Base-by-base conservation (phyloP, 73 alveolate genomes). In the Loxodes magnus region DNA sequence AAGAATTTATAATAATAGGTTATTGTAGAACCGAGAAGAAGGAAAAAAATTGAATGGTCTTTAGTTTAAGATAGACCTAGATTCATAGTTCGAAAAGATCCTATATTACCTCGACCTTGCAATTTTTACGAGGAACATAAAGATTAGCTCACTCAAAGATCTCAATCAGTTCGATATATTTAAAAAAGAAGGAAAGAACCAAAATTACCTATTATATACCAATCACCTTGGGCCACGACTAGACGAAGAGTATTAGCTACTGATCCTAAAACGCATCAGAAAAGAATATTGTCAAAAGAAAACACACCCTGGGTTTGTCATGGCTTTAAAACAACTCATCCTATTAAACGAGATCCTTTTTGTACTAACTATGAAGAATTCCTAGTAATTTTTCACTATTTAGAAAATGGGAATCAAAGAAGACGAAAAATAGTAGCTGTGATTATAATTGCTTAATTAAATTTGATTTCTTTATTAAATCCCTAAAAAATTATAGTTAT, bases 101-200 rank as follows among this genome's bases (percentile, higher is more conserved):
- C 43, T 46, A 2, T 41, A 46, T 1, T 25, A 9, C 59, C 39
- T 46, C 6, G 27, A 46, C 59, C 59, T 9, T 46, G 59, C 59
- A 46, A 46, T 46, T 46, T 46, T 2, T 46, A 46, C 2, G 59
- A 46, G 17, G 59, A 46, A 46, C 59, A 46, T 24, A 46, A 46
- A 46, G 59, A 46, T 1, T 24, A 25, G 0, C 2, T 46, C 10
- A 37, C 59, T 46, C 36, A 14, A n/a, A 10, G 22, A n/a, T 41
- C 59, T n/a, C n/a, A n/a, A n/a, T n/a, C n/a, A n/a, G n/a, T n/a
- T n/a, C n/a, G n/a, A n/a, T n/a, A n/a, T n/a, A n/a, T n/a, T 5
- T 3, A 10, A 10, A 46, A 46, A 46, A 24, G 7, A n/a, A 25
- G 27, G 2, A 46, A 19, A 2, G n/a, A 46, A 10, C 39, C 59